phyloP scores from a whole-genome alignment of 768 basidiomycete species.

The Leucogyrophana mollusca region DNA sequence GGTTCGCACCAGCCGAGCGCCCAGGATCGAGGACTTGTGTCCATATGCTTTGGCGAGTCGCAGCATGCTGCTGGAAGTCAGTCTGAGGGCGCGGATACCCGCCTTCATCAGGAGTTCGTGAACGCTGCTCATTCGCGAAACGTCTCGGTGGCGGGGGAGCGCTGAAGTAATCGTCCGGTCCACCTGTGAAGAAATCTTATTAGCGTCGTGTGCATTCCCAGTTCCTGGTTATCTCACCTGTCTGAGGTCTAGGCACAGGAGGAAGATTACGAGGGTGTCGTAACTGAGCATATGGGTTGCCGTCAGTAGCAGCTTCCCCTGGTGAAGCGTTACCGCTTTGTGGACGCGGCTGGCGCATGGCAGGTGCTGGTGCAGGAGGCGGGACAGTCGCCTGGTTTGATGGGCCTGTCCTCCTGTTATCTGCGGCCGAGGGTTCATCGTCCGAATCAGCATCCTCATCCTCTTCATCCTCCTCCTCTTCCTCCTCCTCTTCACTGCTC shows the following conservation, averaged over 20 bases:
- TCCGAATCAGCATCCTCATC: conserved; percentile 68
- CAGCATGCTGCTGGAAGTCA: conserved; percentile 50
- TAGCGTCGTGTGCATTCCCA: neutral
- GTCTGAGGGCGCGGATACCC: conserved; percentile 54
- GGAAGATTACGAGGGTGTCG: conserved; percentile 65
- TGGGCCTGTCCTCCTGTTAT: conserved; percentile 31
- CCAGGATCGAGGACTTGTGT: conserved; percentile 82
- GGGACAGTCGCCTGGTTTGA: conserved; percentile 4
- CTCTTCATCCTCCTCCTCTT: conserved; percentile 79
- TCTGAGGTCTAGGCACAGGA: conserved; percentile 52
- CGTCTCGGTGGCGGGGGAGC: conserved; percentile 42
- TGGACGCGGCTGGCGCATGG: conserved; percentile 26
- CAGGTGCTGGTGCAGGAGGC: conserved; percentile 17
- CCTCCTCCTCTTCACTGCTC: conserved; percentile 80
- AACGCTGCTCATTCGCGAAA: conserved; percentile 51
- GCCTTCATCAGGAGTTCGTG: conserved; percentile 59
- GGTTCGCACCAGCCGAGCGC: conserved; percentile 43
- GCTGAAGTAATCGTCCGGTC: conserved; percentile 44
- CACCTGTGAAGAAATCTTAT: conserved; percentile 24
- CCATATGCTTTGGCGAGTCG: conserved; percentile 77
- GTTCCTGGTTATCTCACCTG: conserved; percentile 35
- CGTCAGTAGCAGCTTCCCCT: conserved; percentile 29
- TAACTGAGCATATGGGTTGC: conserved; percentile 44
- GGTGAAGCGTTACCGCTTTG: conserved; percentile 30
- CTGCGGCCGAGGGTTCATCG: conserved; percentile 33